Conservation (phyloP, 345 rosid species). For the Clausena lansium region DNA sequence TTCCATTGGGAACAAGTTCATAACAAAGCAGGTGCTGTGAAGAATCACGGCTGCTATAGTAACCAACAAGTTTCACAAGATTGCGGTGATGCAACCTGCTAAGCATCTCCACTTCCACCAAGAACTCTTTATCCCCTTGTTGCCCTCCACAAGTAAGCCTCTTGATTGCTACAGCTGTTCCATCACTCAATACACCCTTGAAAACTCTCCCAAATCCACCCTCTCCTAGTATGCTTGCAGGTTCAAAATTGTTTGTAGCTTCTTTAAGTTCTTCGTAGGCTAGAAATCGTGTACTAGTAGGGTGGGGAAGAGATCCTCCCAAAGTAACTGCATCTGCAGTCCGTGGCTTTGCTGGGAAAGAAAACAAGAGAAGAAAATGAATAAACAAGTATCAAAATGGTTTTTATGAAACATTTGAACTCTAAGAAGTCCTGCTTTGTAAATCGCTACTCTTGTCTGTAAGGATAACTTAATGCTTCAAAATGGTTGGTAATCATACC, state of each 20-base stretch:
- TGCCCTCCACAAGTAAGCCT: conserved; percentile 89
- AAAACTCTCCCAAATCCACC: conserved; percentile 98
- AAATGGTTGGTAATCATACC: not conserved
- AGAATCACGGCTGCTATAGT: conserved; percentile 83
- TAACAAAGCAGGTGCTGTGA: conserved; percentile 92
- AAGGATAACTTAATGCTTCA: not conserved
- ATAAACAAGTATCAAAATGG: not conserved
- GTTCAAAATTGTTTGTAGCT: conserved; percentile 89
- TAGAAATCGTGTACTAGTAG: conserved; percentile 81
- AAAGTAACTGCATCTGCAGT: conserved; percentile 42
- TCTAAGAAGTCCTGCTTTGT: not conserved
- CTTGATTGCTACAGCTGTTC: conserved; percentile 97
- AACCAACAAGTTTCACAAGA: conserved; percentile 98
- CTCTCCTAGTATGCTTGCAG: conserved; percentile 88
- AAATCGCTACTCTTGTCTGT: not conserved
- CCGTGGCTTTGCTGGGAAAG: conserved; percentile 59
- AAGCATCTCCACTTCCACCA: conserved; percentile 98
- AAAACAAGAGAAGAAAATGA: not conserved
- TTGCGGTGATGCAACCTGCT: conserved; percentile 99
- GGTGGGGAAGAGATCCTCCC: conserved; percentile 75
- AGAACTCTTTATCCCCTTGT: conserved; percentile 94
- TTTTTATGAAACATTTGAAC: not conserved
- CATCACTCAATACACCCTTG: conserved; percentile 95
- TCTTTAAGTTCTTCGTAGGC: conserved; percentile 93
- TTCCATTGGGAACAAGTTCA: conserved; percentile 98